Evolutionary conservation across 495 filamentous ascomycete species (phyloP).

Genomic region (Amniculicola lignicola): DNA sequence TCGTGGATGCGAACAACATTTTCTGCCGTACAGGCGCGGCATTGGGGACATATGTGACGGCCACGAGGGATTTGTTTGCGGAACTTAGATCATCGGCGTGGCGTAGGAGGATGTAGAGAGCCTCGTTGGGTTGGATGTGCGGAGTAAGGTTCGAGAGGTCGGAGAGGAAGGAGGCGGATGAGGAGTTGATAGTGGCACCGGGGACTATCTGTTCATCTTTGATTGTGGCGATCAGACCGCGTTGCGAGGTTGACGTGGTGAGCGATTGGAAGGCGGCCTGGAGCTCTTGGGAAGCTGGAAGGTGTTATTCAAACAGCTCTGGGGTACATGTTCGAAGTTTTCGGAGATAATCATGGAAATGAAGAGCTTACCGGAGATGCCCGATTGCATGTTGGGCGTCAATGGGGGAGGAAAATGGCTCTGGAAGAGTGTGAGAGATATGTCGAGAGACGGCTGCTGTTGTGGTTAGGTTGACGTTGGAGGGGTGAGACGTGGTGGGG

Average conservation of each 20-base stretch:
- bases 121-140: conserved; percentile 67
- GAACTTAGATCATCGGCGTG: conserved; percentile 45
- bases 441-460: neutral
- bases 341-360: too few relatives aligned
- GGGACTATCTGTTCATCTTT: conserved; percentile 69
- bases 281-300: conserved; percentile 78
- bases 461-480: conserved; percentile 16
- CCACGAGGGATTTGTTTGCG: conserved; percentile 55
- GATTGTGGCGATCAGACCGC: conserved; percentile 82
- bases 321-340: neutral
- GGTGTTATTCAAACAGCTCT: conserved; percentile 4
- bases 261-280: conserved; percentile 75
- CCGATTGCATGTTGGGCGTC: conserved; percentile 69
- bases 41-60: conserved; percentile 88
- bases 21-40: conserved; percentile 88
- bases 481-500: conserved; percentile 10
- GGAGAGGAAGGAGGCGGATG: conserved; percentile 57
- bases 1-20: conserved; percentile 90
- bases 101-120: conserved; percentile 83
- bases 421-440: neutral
- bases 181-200: conserved; percentile 54
- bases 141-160: conserved; percentile 58
- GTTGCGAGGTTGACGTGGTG: conserved; percentile 58
- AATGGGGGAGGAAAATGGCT: neutral
- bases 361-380: conserved; percentile 73